phyloP scores from a whole-genome alignment of 495 filamentous ascomycete genomes.

The Parathielavia hyrcaniae region DNA sequence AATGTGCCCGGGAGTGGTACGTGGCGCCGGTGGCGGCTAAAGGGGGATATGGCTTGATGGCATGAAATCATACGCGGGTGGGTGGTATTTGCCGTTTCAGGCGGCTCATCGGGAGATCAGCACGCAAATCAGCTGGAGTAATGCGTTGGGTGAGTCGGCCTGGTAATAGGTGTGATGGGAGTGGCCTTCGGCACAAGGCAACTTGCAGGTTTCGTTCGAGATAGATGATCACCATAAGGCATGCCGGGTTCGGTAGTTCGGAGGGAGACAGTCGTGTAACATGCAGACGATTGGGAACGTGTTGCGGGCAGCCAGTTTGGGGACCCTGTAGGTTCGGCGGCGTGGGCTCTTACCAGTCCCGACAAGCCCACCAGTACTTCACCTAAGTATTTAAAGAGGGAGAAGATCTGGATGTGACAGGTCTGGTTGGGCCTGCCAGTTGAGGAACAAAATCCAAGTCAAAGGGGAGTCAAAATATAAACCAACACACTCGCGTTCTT shows the following conservation, averaged over 20 bases:
- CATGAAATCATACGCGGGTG: slow-evolving; percentile 1
- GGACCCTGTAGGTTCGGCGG: neutral
- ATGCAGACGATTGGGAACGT: neutral
- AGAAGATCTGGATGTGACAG: no score
- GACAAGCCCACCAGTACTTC: no score
- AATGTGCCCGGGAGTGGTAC: slow-evolving; percentile 1
- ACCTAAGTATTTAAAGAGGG: no score
- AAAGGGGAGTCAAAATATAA: no score
- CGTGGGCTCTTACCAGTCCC: neutral
- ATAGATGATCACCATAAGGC: slow-evolving; percentile 8
- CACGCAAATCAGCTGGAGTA: neutral
- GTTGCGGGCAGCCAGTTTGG: neutral
- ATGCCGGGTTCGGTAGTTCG: slow-evolving; percentile 8
- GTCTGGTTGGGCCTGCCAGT: no score
- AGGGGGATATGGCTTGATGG: neutral
- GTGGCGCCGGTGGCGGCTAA: slow-evolving; percentile 5
- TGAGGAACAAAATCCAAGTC: no score
- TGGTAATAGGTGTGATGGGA: slow-evolving; percentile 12
- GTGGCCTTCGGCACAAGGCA: neutral
- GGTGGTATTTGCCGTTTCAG: slow-evolving; percentile 12
- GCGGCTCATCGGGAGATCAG: slow-evolving; percentile 18
- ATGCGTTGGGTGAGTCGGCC: neutral
- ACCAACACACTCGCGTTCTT: neutral
- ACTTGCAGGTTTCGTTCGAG: neutral
- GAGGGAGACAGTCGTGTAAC: neutral